Percentiles rank a stretch among this genome's conserved stretches.
Conservation (phyloP, 345 rosid genomes). For the Geranium brycei region DNA sequence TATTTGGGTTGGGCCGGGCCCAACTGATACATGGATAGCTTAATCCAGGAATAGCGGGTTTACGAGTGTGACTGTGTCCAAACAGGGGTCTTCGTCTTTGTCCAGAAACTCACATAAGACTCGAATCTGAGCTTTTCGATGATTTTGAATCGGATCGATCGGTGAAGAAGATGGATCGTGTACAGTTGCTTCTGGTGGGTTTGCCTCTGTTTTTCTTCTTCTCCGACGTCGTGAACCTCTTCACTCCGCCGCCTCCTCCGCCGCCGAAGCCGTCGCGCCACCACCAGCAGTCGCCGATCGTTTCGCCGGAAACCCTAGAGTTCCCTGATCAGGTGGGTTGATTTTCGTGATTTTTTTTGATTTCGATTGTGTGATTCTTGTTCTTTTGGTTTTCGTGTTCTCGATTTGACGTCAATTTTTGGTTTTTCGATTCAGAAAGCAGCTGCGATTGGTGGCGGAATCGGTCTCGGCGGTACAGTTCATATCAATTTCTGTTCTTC, state of each 20-base stretch:
- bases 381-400: too few relatives aligned
- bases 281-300: slow-evolving; percentile 19
- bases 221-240: slow-evolving; percentile 51
- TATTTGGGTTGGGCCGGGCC: too few relatives aligned
- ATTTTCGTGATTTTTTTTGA: neutral
- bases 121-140: too few relatives aligned
- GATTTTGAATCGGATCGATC: too few relatives aligned
- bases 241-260: slow-evolving; percentile 58
- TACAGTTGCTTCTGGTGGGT: slow-evolving; percentile 42
- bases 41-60: too few relatives aligned
- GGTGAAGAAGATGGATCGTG: slow-evolving; percentile 33
- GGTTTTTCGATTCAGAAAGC: slow-evolving; percentile 23
- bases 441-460: slow-evolving; percentile 21
- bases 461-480: slow-evolving; percentile 55
- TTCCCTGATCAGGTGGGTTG: slow-evolving; percentile 32
- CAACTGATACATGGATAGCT: too few relatives aligned
- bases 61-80: too few relatives aligned
- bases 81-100: too few relatives aligned
- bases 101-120: too few relatives aligned
- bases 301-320: slow-evolving; percentile 26
- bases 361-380: neutral
- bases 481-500: slow-evolving; percentile 73
- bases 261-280: slow-evolving; percentile 22
- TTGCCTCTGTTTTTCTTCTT: slow-evolving; percentile 51
- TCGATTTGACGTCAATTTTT: neutral